Conservation (phyloP, 768 basidiomycete genomes). For the Lepiota brunneoincarnata region DNA sequence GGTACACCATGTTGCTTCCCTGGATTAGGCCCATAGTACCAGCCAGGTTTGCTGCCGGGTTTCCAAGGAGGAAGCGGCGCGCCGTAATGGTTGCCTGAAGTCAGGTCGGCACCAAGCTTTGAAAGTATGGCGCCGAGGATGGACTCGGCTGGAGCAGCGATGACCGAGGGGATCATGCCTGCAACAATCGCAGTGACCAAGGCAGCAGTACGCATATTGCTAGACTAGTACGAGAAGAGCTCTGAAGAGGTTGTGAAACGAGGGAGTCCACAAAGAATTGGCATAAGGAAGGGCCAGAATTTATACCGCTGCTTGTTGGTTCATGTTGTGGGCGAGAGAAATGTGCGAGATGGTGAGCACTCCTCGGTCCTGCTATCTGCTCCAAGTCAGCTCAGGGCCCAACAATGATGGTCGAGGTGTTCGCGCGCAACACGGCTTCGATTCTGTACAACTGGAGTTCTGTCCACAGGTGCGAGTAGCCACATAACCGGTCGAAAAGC, state of each 20-base stretch:
- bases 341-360: too few species aligned
- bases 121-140: background rate
- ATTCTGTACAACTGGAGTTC: too few species aligned
- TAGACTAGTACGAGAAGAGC: background rate
- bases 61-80: constrained; percentile 38
- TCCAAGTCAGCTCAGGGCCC: too few species aligned
- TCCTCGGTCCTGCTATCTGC: too few species aligned
- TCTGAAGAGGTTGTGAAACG: background rate
- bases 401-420: too few species aligned
- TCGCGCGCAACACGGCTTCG: too few species aligned
- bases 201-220: background rate
- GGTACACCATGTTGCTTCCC: constrained; percentile 22
- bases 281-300: background rate
- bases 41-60: constrained; percentile 32
- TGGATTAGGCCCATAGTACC: constrained; percentile 37
- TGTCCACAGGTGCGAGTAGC: too few species aligned
- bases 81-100: constrained; percentile 30
- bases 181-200: background rate
- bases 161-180: background rate
- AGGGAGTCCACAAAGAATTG: background rate
- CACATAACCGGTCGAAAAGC: too few species aligned
- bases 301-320: constrained; percentile 4
- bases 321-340: background rate
- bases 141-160: background rate
- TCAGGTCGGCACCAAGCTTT: constrained; percentile 26